These are phyloP conservation scores for Pseudogymnoascus sp. DNA, from an alignment of 2,329 filamentous ascomycete species.

Conservation along the genomic window DNA sequence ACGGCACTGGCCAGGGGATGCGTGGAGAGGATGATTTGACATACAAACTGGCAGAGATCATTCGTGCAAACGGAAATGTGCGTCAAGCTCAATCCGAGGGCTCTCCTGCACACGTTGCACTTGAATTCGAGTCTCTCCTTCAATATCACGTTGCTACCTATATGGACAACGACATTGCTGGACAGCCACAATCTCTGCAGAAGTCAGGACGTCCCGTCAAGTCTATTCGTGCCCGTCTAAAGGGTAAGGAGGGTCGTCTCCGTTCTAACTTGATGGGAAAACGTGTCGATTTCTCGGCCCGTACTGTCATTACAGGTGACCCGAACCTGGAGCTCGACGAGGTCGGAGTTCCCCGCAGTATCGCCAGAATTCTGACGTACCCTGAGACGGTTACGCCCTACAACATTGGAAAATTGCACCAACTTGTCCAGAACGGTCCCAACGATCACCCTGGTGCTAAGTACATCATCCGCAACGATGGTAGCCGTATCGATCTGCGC, in stretches of 20 bases:
- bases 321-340: slow-evolving; percentile 94
- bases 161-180: slow-evolving; percentile 99
- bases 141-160: slow-evolving; percentile 98
- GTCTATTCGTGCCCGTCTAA: slow-evolving; percentile 90
- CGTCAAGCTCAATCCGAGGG: slow-evolving; percentile 85
- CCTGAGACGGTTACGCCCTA: slow-evolving; percentile 96
- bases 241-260: slow-evolving; percentile 97
- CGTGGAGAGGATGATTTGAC: slow-evolving; percentile 98
- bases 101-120: slow-evolving; percentile 80
- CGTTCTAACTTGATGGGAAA: slow-evolving; percentile 99
- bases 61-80: slow-evolving; percentile 93
- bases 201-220: slow-evolving; percentile 97
- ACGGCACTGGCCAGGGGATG: slow-evolving; percentile 84
- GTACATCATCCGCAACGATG: slow-evolving; percentile 90
- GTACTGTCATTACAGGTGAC: slow-evolving; percentile 98
- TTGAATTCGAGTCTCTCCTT: slow-evolving; percentile 82
- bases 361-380: slow-evolving; percentile 87
- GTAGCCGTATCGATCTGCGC: slow-evolving; percentile 87
- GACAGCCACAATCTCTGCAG: slow-evolving; percentile 86
- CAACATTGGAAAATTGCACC: slow-evolving; percentile 89
- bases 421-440: slow-evolving; percentile 85
- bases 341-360: slow-evolving; percentile 91
- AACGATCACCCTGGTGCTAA: slow-evolving; percentile 93
- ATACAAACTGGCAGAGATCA: slow-evolving; percentile 97
- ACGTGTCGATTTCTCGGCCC: slow-evolving; percentile 97